Evolutionary conservation across 2,329 filamentous ascomycete species (phyloP).

Genomic region (Fusarium lyarnte): DNA sequence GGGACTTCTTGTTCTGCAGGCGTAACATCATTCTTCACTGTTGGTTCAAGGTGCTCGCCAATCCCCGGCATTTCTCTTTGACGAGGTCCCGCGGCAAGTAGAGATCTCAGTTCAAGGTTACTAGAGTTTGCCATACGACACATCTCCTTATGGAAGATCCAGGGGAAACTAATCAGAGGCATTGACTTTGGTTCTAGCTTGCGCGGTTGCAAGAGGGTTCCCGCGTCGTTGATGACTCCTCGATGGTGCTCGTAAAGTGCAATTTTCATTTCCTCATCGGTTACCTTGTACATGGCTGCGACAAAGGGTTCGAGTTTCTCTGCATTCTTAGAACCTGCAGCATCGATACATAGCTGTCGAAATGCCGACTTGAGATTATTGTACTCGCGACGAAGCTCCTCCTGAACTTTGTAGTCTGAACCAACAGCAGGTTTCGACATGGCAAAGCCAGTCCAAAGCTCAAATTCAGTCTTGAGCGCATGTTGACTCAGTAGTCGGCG

Average conservation of each 20-base stretch:
- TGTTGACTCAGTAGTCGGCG: conserved; percentile 85
- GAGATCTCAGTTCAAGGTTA: conserved; percentile 30
- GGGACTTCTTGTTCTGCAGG: not conserved
- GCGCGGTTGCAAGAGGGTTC: conserved; percentile 33
- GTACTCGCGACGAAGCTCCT: conserved; percentile 79
- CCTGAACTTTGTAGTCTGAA: conserved; percentile 85
- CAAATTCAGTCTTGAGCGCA: conserved; percentile 86
- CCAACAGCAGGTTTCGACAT: conserved; percentile 76
- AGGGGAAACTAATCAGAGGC: conserved; percentile 93
- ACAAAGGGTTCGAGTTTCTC: conserved; percentile 75
- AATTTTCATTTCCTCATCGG: conserved; percentile 72
- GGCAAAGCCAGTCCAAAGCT: conserved; percentile 89
- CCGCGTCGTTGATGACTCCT: conserved; percentile 48
- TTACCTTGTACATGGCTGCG: conserved; percentile 88
- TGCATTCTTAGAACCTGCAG: conserved; percentile 68
- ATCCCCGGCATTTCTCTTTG: not conserved
- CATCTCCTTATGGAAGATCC: conserved; percentile 79
- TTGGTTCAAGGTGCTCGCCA: not conserved
- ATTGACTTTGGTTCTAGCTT: conserved; percentile 58
- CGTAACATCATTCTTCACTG: not conserved
- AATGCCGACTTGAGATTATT: conserved; percentile 74
- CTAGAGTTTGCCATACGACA: conserved; percentile 44
- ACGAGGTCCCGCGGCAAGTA: conserved; percentile 21
- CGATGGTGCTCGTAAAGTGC: conserved; percentile 60
- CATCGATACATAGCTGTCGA: conserved; percentile 69